Evolutionary conservation across 768 basidiomycete species (phyloP).

Genomic region (Phylloporus sp.): DNA sequence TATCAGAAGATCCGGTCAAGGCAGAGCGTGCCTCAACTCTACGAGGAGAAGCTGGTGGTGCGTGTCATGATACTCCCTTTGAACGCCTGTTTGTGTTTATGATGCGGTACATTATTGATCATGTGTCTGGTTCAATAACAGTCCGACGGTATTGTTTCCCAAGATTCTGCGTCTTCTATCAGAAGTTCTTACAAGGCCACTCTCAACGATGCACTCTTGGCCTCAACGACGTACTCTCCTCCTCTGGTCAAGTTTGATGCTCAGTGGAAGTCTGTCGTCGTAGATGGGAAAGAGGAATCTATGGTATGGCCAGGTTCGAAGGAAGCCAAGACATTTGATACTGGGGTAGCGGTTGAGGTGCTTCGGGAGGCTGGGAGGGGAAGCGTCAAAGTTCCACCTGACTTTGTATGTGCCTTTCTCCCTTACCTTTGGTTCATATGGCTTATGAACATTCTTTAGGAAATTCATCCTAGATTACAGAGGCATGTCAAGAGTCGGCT

Average conservation of each 20-base stretch:
- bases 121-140: neutral
- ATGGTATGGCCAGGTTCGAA: slow-evolving; percentile 56
- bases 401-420: slow-evolving; percentile 53
- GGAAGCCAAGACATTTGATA: slow-evolving; percentile 57
- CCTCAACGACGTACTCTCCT: slow-evolving; percentile 46
- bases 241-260: slow-evolving; percentile 53
- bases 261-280: slow-evolving; percentile 52
- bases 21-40: slow-evolving; percentile 73
- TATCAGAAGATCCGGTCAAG: slow-evolving; percentile 81
- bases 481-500: slow-evolving; percentile 77
- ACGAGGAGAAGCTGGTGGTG: slow-evolving; percentile 76
- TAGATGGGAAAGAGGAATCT: slow-evolving; percentile 14
- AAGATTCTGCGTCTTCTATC: slow-evolving; percentile 44
- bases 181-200: slow-evolving; percentile 57
- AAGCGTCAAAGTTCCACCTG: slow-evolving; percentile 56
- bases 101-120: neutral
- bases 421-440: neutral
- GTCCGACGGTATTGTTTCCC: slow-evolving; percentile 41
- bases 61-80: slow-evolving; percentile 22
- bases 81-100: too few species aligned
- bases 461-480: slow-evolving; percentile 73
- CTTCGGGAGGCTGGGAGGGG: slow-evolving; percentile 60
- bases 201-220: slow-evolving; percentile 59
- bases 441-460: slow-evolving; percentile 38
- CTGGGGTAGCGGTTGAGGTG: slow-evolving; percentile 56